Evolutionary conservation across 192 early-diverging fungal genomes (phyloP).

Genomic region (Coemansia sp.): DNA sequence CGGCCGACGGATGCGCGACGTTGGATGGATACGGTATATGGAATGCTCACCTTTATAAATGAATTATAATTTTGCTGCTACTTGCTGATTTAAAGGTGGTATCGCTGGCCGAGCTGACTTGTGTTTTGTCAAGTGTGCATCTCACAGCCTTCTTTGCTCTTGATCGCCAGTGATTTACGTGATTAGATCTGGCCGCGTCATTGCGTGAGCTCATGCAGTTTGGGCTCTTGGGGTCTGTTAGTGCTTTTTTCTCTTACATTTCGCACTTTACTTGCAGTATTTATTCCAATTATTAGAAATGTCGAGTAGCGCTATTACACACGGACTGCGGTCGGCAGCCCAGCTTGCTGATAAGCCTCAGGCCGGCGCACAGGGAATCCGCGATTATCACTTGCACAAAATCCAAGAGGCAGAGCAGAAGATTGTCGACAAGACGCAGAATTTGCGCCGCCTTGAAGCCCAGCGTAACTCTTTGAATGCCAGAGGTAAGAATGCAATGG

Average conservation of each 20-base stretch:
- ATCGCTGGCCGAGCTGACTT: neutral
- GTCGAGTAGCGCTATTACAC: slow-evolving; percentile 42
- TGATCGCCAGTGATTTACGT: neutral
- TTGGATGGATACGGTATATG: neutral
- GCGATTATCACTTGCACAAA: slow-evolving; percentile 73
- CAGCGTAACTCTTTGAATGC: slow-evolving; percentile 97
- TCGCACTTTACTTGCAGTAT: neutral
- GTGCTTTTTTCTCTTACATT: neutral
- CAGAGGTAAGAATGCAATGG: slow-evolving; percentile 61
- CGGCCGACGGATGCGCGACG: neutral
- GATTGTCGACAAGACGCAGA: slow-evolving; percentile 88
- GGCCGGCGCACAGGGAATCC: slow-evolving; percentile 47
- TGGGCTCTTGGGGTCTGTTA: neutral
- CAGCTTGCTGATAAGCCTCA: slow-evolving; percentile 14
- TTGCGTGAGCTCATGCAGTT: neutral
- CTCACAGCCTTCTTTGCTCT: neutral
- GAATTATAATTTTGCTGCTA: slow-evolving; percentile 7
- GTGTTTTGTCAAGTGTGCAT: neutral
- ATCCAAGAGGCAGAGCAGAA: slow-evolving; percentile 86
- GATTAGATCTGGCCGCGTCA: slow-evolving; percentile 21
- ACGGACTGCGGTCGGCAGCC: slow-evolving; percentile 10
- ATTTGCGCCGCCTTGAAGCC: slow-evolving; percentile 96
- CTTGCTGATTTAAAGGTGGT: slow-evolving; percentile 5
- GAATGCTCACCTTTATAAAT: slow-evolving; percentile 4
- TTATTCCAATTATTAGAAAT: slow-evolving; percentile 11